Evolutionary conservation across 371 early-diverging fungal genomes (phyloP).

Genomic region (Mucor circinelloides): DNA sequence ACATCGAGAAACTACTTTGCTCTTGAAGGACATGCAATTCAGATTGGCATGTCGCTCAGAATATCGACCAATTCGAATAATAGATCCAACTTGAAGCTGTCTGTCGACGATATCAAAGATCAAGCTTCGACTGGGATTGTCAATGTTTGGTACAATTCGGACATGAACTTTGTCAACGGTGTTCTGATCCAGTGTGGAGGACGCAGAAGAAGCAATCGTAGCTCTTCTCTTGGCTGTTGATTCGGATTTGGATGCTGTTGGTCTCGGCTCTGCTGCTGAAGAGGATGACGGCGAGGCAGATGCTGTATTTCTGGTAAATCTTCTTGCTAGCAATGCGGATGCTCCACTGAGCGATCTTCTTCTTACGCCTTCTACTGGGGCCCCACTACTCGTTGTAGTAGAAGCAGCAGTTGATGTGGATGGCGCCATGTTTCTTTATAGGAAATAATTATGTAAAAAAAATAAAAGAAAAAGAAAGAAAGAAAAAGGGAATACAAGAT

Average conservation of each 20-base stretch:
- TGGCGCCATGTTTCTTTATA: constrained; percentile 19
- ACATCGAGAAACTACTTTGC: constrained; percentile 90
- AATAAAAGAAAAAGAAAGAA: not conserved
- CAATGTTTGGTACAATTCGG: constrained; percentile 80
- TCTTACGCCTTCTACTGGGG: not conserved
- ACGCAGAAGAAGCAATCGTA: not conserved
- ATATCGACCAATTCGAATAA: constrained; percentile 80
- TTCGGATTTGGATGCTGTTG: not conserved
- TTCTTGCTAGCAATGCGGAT: constrained; percentile 18
- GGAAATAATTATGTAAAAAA: not conserved
- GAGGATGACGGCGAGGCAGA: not conserved
- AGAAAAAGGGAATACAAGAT: not conserved
- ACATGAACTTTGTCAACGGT: constrained; percentile 51
- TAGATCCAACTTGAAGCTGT: constrained; percentile 68
- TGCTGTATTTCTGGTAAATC: constrained; percentile 6
- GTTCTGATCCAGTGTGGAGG: not conserved
- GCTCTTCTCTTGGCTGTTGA: not conserved
- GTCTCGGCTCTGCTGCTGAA: not conserved
- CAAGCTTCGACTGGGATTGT: constrained; percentile 69
- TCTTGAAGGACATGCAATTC: constrained; percentile 85
- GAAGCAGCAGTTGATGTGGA: constrained; percentile 30
- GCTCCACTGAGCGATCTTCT: constrained; percentile 20
- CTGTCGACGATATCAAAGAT: constrained; percentile 86
- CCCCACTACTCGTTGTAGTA: constrained; percentile 11
- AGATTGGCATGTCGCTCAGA: constrained; percentile 68